A percentile compares a stretch with the other conserved stretches of the same genome.
phyloP scores from a whole-genome alignment of 2,329 filamentous ascomycete species.

The Cadophora sp. region DNA sequence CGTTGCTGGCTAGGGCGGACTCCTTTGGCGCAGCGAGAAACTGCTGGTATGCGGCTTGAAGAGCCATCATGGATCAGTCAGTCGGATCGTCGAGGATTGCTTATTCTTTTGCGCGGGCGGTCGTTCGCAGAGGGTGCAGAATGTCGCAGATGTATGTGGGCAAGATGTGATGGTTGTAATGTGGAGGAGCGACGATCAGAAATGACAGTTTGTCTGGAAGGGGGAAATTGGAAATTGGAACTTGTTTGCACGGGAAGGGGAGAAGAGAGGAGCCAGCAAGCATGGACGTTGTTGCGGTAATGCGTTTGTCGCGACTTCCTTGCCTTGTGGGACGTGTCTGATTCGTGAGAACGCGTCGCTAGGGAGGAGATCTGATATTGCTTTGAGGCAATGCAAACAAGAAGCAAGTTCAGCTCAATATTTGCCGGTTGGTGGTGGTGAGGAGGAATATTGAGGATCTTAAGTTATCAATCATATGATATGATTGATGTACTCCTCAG shows the following conservation, averaged over 20 bases:
- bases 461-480: slow-evolving; percentile 1
- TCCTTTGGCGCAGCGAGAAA: slow-evolving; percentile 73
- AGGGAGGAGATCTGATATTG: slow-evolving; percentile 16
- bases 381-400: slow-evolving; percentile 15
- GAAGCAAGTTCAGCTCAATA: slow-evolving; percentile 5
- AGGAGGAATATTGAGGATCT: background rate
- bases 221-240: background rate
- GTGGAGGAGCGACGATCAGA: slow-evolving; percentile 5
- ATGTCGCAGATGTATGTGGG: slow-evolving; percentile 8
- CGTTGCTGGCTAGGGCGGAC: slow-evolving; percentile 67
- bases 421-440: background rate
- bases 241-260: slow-evolving; percentile 8
- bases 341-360: slow-evolving; percentile 16
- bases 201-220: slow-evolving; percentile 18
- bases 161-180: background rate
- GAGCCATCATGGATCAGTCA: slow-evolving; percentile 49
- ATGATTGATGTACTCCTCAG: slow-evolving; percentile 29
- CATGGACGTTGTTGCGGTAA: slow-evolving; percentile 11
- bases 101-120: slow-evolving; percentile 2
- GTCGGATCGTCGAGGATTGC: slow-evolving; percentile 11
- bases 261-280: slow-evolving; percentile 12
- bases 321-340: slow-evolving; percentile 19
- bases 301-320: slow-evolving; percentile 27
- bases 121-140: background rate
- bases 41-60: slow-evolving; percentile 68